Conservation (phyloP, 805 yeast genomes). For the Pachysolen tannophilus region DNA sequence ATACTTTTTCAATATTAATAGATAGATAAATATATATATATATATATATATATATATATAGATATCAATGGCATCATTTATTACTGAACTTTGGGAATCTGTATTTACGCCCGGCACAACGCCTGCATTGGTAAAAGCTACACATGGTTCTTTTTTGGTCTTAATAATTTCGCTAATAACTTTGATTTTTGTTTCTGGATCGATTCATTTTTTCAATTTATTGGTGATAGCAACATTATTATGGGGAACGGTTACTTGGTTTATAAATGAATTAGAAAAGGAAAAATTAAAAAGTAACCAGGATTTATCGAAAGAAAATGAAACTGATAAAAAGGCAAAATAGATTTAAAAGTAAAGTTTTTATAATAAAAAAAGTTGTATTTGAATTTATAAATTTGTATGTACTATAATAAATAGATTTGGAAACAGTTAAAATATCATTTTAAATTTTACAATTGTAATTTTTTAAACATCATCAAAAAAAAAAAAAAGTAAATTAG, state of each 20-base stretch:
- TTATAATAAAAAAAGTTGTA: too few species aligned
- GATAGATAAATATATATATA: too few species aligned
- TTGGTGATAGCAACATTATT: slow-evolving; percentile 37
- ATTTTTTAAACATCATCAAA: slow-evolving; percentile 4
- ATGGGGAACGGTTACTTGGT: slow-evolving; percentile 86
- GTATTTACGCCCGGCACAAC: slow-evolving; percentile 90
- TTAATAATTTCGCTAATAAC: slow-evolving; percentile 48
- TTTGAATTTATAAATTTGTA: too few species aligned
- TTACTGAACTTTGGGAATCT: slow-evolving; percentile 79
- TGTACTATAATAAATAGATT: too few species aligned
- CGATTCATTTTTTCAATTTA: slow-evolving; percentile 58
- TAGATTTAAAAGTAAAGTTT: too few species aligned
- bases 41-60: too few species aligned
- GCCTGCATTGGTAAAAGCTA: slow-evolving; percentile 82
- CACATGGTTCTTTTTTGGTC: slow-evolving; percentile 73
- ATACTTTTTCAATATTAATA: background rate
- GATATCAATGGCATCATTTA: slow-evolving; percentile 35
- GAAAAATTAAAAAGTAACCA: slow-evolving; percentile 38
- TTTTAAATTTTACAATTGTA: too few species aligned
- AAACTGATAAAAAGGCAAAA: slow-evolving; percentile 8
- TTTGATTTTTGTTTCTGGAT: slow-evolving; percentile 52
- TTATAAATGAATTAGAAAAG: slow-evolving; percentile 55
- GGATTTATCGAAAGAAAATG: slow-evolving; percentile 25
- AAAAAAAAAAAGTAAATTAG: too few species aligned
- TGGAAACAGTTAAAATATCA: too few species aligned